Evolutionary conservation across 2,329 filamentous ascomycete species (phyloP).

Genomic region (Xylaria sp.): DNA sequence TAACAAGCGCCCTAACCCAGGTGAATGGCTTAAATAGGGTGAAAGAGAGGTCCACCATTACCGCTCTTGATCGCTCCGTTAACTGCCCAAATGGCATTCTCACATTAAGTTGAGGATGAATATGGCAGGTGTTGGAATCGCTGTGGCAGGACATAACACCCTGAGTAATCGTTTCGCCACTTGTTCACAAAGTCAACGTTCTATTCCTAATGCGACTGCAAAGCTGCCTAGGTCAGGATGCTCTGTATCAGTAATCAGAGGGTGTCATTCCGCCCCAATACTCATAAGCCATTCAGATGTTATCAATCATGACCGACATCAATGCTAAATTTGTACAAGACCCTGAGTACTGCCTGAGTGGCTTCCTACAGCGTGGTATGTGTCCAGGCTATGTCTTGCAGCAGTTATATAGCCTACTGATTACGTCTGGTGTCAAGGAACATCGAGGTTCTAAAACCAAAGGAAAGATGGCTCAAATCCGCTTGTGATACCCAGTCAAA

Average conservation of each 20-base stretch:
- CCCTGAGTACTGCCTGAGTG: background rate
- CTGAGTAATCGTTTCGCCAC: background rate
- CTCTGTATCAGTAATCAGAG: background rate
- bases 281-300: background rate
- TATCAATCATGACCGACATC: background rate
- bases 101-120: background rate
- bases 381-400: background rate
- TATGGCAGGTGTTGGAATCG: background rate
- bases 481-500: background rate
- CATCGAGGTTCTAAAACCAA: background rate
- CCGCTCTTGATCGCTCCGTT: background rate
- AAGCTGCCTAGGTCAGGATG: background rate
- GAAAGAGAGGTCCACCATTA: background rate
- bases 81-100: background rate
- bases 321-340: background rate
- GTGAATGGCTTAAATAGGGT: too few species aligned
- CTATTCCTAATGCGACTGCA: background rate
- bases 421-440: background rate
- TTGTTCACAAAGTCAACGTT: conserved; percentile 2
- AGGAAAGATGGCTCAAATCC: background rate
- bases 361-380: background rate
- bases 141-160: background rate
- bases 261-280: background rate
- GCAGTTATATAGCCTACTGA: background rate
- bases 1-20: background rate